Evolutionary conservation across 2,329 filamentous ascomycete genomes (phyloP).

Genomic region (Phialemoniopsis sp.): DNA sequence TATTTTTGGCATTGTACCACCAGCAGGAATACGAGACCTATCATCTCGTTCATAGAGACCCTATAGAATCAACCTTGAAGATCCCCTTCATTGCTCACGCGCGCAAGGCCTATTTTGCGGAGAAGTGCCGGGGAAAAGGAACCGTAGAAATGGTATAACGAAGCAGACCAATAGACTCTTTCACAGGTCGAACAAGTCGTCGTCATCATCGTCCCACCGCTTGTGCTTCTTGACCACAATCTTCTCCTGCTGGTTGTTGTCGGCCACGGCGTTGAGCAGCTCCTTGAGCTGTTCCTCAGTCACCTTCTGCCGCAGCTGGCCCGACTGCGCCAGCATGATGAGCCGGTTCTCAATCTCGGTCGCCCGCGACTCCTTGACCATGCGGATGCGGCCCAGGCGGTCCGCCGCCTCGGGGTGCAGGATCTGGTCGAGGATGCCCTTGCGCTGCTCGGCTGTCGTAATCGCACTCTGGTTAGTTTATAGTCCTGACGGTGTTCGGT

Average conservation of each 20-base stretch:
- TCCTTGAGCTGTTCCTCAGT: constrained; percentile 93
- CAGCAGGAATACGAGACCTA: no score
- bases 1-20: no score
- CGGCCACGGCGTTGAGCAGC: constrained; percentile 77
- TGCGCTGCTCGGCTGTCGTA: constrained; percentile 67
- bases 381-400: constrained; percentile 85
- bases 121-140: no score
- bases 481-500: no score
- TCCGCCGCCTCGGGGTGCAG: constrained; percentile 91
- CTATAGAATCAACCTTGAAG: no score
- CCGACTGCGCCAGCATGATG: constrained; percentile 83
- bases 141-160: no score
- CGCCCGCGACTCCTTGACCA: constrained; percentile 91
- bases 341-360: constrained; percentile 88
- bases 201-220: constrained; percentile 80
- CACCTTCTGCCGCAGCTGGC: constrained; percentile 83
- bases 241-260: constrained; percentile 74
- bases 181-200: constrained; percentile 65
- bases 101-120: no score
- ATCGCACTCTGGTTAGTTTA: no score
- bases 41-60: no score
- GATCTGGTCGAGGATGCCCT: constrained; percentile 82
- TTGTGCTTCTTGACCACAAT: constrained; percentile 84
- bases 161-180: no score
- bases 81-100: no score